Percentiles rank a stretch among this genome's conserved stretches.
These are phyloP conservation scores for Psilocybe mexicana DNA, from an alignment of 1,284 basidiomycete species.

Conservation along the genomic window DNA sequence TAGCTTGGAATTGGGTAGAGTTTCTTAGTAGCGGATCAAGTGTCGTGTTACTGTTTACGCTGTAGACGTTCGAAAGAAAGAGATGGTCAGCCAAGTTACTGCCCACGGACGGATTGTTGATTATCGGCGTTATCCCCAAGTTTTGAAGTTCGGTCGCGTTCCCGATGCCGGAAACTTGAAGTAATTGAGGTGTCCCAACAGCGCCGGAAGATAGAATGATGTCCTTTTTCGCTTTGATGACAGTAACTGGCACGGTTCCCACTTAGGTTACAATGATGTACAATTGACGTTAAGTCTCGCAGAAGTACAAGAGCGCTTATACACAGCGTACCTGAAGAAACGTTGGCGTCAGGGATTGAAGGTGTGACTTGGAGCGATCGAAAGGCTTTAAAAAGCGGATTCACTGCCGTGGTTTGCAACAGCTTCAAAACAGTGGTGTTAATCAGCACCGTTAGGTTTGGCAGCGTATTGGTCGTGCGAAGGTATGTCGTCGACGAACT, in stretches of 20 bases:
- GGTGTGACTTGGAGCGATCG: not conserved
- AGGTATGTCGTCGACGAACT: constrained; percentile 42
- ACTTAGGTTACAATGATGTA: not conserved
- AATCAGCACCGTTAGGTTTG: constrained; percentile 45
- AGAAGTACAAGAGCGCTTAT: too few relatives aligned
- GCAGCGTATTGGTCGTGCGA: constrained; percentile 30
- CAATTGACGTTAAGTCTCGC: too few relatives aligned
- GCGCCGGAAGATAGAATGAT: not conserved
- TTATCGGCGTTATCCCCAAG: not conserved
- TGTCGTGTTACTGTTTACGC: not conserved
- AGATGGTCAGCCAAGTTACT: not conserved
- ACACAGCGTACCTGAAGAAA: not conserved
- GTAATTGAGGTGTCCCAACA: not conserved
- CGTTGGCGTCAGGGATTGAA: not conserved
- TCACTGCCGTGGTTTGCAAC: constrained; percentile 20
- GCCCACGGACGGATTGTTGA: not conserved
- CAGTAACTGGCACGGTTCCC: not conserved
- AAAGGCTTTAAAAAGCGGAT: not conserved
- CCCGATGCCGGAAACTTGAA: not conserved
- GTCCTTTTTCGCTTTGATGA: not conserved
- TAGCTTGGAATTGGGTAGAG: not conserved
- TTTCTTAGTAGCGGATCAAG: not conserved
- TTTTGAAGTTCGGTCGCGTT: not conserved
- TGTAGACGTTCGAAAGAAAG: not conserved
- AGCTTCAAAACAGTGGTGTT: constrained; percentile 42